Evolutionary conservation across 495 filamentous ascomycete species (phyloP).

Genomic region (Pseudomonodictys pantanalensis): DNA sequence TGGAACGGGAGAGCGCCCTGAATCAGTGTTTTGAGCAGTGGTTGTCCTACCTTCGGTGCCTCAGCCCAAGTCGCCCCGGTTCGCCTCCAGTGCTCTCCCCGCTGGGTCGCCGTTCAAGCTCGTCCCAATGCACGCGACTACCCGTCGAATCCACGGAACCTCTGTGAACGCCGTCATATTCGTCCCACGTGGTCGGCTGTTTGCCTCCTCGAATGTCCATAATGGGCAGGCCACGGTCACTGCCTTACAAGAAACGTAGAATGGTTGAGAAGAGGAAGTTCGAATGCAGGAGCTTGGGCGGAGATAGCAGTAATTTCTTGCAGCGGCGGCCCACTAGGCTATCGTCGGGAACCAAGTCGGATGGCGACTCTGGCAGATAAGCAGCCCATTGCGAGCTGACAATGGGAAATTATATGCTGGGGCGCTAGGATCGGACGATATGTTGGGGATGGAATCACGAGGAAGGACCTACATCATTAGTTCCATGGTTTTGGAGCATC

Average conservation of each 20-base stretch:
- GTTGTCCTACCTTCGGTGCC: conserved; percentile 26
- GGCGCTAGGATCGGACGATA: too few relatives aligned
- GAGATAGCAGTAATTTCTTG: too few relatives aligned
- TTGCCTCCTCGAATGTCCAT: conserved; percentile 32
- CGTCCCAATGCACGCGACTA: conserved; percentile 42
- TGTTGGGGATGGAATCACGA: too few relatives aligned
- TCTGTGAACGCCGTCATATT: conserved; percentile 45
- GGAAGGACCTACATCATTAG: too few relatives aligned
- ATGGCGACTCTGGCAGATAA: background rate
- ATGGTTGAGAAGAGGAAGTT: background rate
- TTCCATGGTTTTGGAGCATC: too few relatives aligned
- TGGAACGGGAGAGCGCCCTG: too few relatives aligned
- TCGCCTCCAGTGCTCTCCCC: conserved; percentile 18
- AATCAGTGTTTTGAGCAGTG: conserved; percentile 6
- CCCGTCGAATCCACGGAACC: conserved; percentile 41
- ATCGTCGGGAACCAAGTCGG: background rate
- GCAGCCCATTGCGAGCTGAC: too few relatives aligned
- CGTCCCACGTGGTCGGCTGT: conserved; percentile 53
- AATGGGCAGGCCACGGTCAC: background rate
- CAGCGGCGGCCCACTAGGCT: too few relatives aligned
- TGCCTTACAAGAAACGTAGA: background rate
- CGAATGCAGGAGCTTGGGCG: too few relatives aligned
- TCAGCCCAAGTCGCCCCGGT: conserved; percentile 16
- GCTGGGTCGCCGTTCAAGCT: conserved; percentile 21
- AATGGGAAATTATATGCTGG: too few relatives aligned